Percentiles rank a stretch among this genome's conserved stretches.
Evolutionary conservation across 495 filamentous ascomycete species (phyloP).

Genomic region (Penicillium canariense): DNA sequence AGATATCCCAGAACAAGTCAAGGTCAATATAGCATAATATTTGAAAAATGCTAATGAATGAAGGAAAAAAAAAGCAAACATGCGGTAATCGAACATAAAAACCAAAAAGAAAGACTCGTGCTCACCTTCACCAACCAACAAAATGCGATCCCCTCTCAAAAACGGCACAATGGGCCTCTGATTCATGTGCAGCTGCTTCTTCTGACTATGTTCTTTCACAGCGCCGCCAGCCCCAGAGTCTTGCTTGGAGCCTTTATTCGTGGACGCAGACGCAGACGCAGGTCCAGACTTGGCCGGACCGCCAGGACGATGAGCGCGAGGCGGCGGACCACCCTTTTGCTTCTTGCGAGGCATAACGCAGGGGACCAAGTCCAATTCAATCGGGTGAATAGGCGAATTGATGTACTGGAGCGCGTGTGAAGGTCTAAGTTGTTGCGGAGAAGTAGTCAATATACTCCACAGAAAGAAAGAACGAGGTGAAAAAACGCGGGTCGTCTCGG

Average conservation of each 20-base stretch:
- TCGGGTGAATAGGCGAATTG: neutral
- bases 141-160: slow-evolving; percentile 62
- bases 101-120: slow-evolving; percentile 5
- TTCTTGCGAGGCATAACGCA: slow-evolving; percentile 21
- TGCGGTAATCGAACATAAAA: neutral
- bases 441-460: neutral
- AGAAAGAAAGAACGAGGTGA: neutral
- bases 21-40: too few relatives aligned
- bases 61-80: neutral
- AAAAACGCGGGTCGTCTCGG: slow-evolving; percentile 9
- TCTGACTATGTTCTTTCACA: slow-evolving; percentile 5
- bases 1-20: too few relatives aligned
- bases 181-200: slow-evolving; percentile 28
- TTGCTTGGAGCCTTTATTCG: slow-evolving; percentile 2
- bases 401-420: neutral
- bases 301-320: slow-evolving; percentile 7
- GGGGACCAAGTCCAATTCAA: neutral
- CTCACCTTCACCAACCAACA: slow-evolving; percentile 83
- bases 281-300: slow-evolving; percentile 7
- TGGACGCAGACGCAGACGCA: slow-evolving; percentile 2
- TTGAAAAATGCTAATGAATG: slow-evolving; percentile 1
- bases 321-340: slow-evolving; percentile 16
- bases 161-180: slow-evolving; percentile 71
- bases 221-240: neutral
- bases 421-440: neutral